Conservation (phyloP, 495 filamentous ascomycete species). For the Neurospora sp. region DNA sequence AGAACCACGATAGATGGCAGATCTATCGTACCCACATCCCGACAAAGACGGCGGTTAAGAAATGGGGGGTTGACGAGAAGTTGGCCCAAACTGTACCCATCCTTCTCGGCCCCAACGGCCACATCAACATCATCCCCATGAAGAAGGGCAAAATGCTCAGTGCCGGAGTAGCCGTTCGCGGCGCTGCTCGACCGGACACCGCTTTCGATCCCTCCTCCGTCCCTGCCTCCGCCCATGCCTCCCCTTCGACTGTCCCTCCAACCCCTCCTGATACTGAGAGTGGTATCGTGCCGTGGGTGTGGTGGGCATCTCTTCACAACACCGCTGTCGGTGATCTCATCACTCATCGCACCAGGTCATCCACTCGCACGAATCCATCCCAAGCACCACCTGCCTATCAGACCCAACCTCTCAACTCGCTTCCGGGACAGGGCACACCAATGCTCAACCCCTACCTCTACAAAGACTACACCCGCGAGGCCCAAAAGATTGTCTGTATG, state of each 20-base stretch:
- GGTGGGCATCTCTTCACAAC: neutral
- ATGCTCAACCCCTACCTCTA: conserved; percentile 17
- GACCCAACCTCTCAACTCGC: neutral
- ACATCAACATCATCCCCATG: conserved; percentile 29
- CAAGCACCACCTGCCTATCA: neutral
- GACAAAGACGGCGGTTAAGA: conserved; percentile 17
- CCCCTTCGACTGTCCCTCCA: neutral
- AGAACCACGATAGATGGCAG: conserved; percentile 33
- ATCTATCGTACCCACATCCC: conserved; percentile 34
- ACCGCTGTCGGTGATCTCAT: neutral
- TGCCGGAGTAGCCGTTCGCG: conserved; percentile 28
- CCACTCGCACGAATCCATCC: neutral
- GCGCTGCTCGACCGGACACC: conserved; percentile 7
- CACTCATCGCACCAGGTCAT: neutral
- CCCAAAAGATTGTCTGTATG: conserved; percentile 22
- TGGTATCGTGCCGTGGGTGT: neutral
- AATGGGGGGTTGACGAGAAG: conserved; percentile 21
- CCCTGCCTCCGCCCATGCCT: neutral
- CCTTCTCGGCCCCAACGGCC: conserved; percentile 24
- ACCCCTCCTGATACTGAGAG: neutral
- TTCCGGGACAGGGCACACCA: neutral
- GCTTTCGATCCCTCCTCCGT: neutral
- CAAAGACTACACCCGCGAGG: conserved; percentile 22
- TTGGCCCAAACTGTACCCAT: conserved; percentile 24
- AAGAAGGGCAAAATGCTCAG: conserved; percentile 30